Base-by-base conservation (phyloP, 2,329 filamentous ascomycete species). In the Claviceps quebecensis region DNA sequence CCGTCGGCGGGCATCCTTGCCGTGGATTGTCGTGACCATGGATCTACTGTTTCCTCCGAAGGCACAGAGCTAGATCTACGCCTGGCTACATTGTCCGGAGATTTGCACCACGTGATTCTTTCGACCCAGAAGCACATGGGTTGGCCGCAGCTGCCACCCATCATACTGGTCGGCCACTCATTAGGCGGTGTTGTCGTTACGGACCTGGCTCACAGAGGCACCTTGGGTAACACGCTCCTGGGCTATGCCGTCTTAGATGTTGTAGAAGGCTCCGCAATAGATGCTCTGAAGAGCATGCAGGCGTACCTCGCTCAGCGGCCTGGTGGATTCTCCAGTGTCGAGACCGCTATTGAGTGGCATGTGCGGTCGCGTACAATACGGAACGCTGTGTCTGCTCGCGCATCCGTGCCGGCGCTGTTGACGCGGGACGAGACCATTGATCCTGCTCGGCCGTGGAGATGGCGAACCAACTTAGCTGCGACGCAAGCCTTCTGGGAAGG, bases 241-340 rank as follows among this genome's bases (percentile, higher is more conserved):
- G 93, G 87, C 19, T 95, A 91, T 67, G 87, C 83, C 3, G 90
- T 97, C 7, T 73, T 98, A 16, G 93, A 98, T 67, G 88, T 98
- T 4, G 93, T 98, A 29, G 93, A 98, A 68, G 87, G 93, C 11
- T 95, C 87, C 0, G 93, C 93, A 37, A 91, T 98, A 67, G 93
- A 97, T 65, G 91, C 93, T 2, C 74, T 98, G 50, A 83, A 89
- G 65, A 90, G 86, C 66, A 98, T 98, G 93, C 85, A 93, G 58
- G 85, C 83, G 3, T 96, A 96, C 65, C 76, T 98, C 19, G 83
- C 86, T 1, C 89, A 84, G 4, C 78, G 93, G 22, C 93, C 93
- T 0, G 72, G 74, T 8, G 80, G 82, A 2, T 98, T 98, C 61
- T 72, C 80, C n/a, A 84, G 81, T 13, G 59, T 95, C 17, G 76